Conservation (phyloP, 805 yeast species). For the Ascoidea rubescens region DNA sequence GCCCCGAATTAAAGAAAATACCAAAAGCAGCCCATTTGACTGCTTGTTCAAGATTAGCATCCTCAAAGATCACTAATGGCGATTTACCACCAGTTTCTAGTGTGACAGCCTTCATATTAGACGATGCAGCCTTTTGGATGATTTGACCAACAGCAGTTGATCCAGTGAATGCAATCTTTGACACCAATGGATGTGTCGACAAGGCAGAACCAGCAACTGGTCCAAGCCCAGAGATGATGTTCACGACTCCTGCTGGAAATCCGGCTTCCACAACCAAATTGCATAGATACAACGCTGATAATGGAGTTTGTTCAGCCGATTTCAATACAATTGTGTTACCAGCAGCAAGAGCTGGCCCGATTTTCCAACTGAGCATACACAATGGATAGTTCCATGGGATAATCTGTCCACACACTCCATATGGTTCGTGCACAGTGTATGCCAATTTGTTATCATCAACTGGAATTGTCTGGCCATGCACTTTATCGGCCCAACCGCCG, state of each 20-base stretch:
- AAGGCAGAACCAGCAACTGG: constrained; percentile 30
- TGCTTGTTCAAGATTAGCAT: constrained; percentile 32
- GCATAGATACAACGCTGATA: constrained; percentile 29
- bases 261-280: constrained; percentile 29
- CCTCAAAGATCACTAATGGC: constrained; percentile 31
- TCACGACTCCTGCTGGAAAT: constrained; percentile 37
- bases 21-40: constrained; percentile 39
- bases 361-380: constrained; percentile 36
- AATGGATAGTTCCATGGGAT: constrained; percentile 41
- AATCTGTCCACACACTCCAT: constrained; percentile 38
- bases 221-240: constrained; percentile 31
- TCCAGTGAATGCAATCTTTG: constrained; percentile 43
- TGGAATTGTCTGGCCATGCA: constrained; percentile 50
- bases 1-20: constrained; percentile 48
- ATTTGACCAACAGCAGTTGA: constrained; percentile 34
- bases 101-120: constrained; percentile 31
- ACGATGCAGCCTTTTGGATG: constrained; percentile 27
- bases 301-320: constrained; percentile 35
- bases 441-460: constrained; percentile 40
- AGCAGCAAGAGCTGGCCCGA: constrained; percentile 31
- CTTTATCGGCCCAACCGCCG: constrained; percentile 68
- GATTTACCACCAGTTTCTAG: constrained; percentile 42
- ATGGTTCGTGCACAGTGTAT: constrained; percentile 38
- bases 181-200: constrained; percentile 29
- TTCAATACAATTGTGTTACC: constrained; percentile 35